Evolutionary conservation across 2,329 filamentous ascomycete species (phyloP), one percentile per base, ranked within the genome.

Genomic region (Hypoxylon sp.): DNA sequence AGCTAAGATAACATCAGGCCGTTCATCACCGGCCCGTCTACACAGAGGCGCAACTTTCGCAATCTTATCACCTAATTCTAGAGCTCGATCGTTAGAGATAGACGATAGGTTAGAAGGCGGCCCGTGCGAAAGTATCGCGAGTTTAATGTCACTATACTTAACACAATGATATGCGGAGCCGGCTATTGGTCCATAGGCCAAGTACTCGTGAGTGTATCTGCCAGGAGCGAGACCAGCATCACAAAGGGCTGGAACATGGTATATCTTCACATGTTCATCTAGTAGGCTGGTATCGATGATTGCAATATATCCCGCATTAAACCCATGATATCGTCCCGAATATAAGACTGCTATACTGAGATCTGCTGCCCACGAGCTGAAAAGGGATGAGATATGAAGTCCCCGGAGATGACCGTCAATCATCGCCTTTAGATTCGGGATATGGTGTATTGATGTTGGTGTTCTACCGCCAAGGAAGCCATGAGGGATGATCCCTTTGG

Each of bases 351-450:
- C 55, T 6, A 40, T 14, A n/a, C 10, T 11, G 22, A 61, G 27
- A 48, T 61, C 49, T 33, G 65, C 61, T 8, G 61, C 60, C 60
- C 65, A 68, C 10, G 65, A 68, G 27, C 65, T 68, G 31, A 68
- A 68, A n/a, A 3, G 30, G 6, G 55, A 56, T 10, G 7, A 8
- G 11, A 49, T 22, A 27, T 14, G 7, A 1, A 1, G 0, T n/a
- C 50, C 60, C 0, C 0, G 7, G 7, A 68, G 17, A 64, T 68
- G 65, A 20, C 13, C 30, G 14, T 40, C 11, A 7, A 68, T 48
- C 33, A 57, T 53, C 1, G 0, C 1, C 5, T 11, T 35, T 7
- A 61, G 7, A 50, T 33, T 27, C 17, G 35, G 35, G 11, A 64
- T 64, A 46, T 60, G 14, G 11, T 44, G 2, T 55, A 68, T 68